Evolutionary conservation across 108 stramenopile species (phyloP), one percentile per base, ranked within the genome.

Genomic region (Nannochloropsis oceanica): DNA sequence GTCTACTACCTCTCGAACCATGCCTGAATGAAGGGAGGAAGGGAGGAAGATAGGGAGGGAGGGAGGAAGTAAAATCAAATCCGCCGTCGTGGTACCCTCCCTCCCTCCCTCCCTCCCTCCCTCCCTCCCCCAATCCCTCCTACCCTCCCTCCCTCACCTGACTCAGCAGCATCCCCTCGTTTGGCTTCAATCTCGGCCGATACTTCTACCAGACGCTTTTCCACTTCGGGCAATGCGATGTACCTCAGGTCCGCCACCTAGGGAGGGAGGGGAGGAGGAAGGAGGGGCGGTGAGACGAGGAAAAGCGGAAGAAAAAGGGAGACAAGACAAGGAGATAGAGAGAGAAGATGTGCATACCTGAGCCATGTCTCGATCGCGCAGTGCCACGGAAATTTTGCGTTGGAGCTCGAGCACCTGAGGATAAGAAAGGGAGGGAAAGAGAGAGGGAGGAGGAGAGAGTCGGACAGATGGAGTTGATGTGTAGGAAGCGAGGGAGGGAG

Each of bases 131-230:
- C 59, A 7, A 89, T 25, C 92, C 92, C 27, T 94, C 91, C 81
- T 91, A 92, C 91, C 97, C 96, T 8, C 86, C 91, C 80, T 92
- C 87, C 89, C 95, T 26, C 42, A 98, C 83, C 84, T 94, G 94
- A 59, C 83, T 86, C 9, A 95, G 91, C 25, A 95, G 95, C 73
- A 96, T 95, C 27, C 97, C 97, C 44, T 96, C 96, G 95, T 95
- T 95, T 27, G 92, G 85, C 11, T 93, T 90, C 24, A 3, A 73
- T 73, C 9, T 73, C 59, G 8, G 59, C 59, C 59, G 59, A 73
- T 7, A 73, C 59, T 73, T 73, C 22, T 93, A 93, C 85, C 88
- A 43, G 26, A 80, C 92, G 94, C 79, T 87, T 90, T 13, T 84
- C 86, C n/a, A 73, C n/a, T n/a, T 73, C 59, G 59, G 59, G 59